Base-by-base conservation (phyloP, 305 asterid genomes). In the Solanum hybrid region DNA sequence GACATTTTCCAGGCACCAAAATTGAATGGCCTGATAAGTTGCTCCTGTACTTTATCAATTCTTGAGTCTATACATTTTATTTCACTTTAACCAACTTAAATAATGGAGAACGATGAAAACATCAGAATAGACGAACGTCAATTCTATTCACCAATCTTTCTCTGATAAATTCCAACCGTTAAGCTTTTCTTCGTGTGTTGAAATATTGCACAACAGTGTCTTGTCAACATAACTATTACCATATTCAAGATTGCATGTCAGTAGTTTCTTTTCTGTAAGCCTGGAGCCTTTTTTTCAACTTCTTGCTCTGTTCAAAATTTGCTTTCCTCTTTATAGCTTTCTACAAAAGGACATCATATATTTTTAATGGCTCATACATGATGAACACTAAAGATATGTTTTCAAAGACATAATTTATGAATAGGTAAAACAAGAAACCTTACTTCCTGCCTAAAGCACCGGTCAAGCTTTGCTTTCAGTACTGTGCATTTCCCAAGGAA, bases 361-460 rank as follows among this genome's bases (percentile, higher is more conserved):
- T 72, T 73, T 42, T 78, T 60, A n/a, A 32, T 72, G 89, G 81
- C 71, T 72, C 16, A 36, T 87, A 77, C 7, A 16, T 31, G 35
- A 4, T 8, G 7, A 4, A 24, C 17, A 64, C 10, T 66, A 12
- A 35, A 86, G 75, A 79, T 9, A 79, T 37, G 24, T n/a, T 79
- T 79, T 79, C 34, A 35, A 35, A 34, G 3, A 20, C 60, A 37
- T 79, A 84, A 60, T 31, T 46, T 64, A 56, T 13, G 12, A 10
- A 10, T 27, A n/a, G 60, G 31, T 42, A 42, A 16, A 84, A 17
- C 73, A n/a, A 24, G 14, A 69, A 84, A 76, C 81, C 96, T 93
- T 90, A 96, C 99, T 92, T 96, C 99, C 88, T 94, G 94, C 35
- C 98, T 93, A 92, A 96, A 96, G 93, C 98, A 96, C 82, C 89